Evolutionary conservation across 2,329 filamentous ascomycete genomes (phyloP).

Genomic region (Fusarium oxysporum): DNA sequence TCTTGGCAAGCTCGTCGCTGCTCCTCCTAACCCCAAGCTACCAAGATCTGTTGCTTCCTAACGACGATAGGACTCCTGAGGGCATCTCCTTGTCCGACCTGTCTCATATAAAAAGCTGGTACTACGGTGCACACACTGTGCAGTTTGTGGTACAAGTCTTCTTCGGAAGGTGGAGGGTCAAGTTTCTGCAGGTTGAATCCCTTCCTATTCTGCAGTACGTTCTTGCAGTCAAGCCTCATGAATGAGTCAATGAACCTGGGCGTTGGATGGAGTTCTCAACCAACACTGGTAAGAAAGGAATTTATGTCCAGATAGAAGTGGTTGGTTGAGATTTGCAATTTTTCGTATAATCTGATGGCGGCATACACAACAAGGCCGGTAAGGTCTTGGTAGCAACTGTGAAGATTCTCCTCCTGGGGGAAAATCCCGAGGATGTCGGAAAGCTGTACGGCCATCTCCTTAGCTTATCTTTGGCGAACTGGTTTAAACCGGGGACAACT

Average conservation of each 20-base stretch:
- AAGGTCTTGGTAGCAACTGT: conserved; percentile 40
- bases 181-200: conserved; percentile 50
- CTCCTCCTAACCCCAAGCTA: conserved; percentile 53
- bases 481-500: conserved; percentile 46
- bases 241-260: conserved; percentile 50
- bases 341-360: conserved; percentile 54
- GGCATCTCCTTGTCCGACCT: conserved; percentile 50
- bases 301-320: conserved; percentile 53
- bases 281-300: conserved; percentile 45
- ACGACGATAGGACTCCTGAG: conserved; percentile 51
- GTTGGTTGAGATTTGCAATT: conserved; percentile 53
- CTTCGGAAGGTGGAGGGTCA: conserved; percentile 46
- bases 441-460: conserved; percentile 47
- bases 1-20: conserved; percentile 46
- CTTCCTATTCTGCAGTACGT: conserved; percentile 53
- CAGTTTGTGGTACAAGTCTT: conserved; percentile 49
- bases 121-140: conserved; percentile 51
- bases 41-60: conserved; percentile 54
- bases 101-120: conserved; percentile 53
- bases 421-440: conserved; percentile 46
- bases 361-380: conserved; percentile 49
- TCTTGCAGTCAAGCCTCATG: conserved; percentile 50
- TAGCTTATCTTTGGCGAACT: conserved; percentile 40
- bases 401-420: conserved; percentile 41
- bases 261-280: conserved; percentile 41